Conservation (phyloP, 768 basidiomycete genomes). For the Boletus tomentosulus region DNA sequence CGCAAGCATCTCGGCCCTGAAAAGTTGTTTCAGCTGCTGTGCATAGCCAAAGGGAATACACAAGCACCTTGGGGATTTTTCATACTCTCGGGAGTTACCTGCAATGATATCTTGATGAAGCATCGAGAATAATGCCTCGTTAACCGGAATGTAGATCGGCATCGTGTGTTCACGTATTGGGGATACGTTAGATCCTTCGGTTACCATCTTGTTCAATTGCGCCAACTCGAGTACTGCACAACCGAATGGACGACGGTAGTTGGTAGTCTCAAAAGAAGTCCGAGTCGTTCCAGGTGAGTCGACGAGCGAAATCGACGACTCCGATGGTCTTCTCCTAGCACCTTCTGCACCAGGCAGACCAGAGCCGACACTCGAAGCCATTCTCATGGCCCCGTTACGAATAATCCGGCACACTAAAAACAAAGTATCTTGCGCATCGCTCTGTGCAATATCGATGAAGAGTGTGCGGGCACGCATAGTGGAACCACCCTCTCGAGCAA, state of each 20-base stretch:
- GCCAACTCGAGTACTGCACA: conserved; percentile 88
- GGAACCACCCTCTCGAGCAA: conserved; percentile 71
- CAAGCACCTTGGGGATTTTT: conserved; percentile 73
- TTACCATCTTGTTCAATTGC: conserved; percentile 63
- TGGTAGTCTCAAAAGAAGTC: conserved; percentile 33
- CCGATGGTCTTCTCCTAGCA: conserved; percentile 50
- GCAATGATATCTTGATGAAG: conserved; percentile 94
- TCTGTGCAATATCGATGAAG: conserved; percentile 83
- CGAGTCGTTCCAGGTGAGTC: conserved; percentile 28
- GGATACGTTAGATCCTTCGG: conserved; percentile 60
- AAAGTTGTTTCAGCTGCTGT: not conserved
- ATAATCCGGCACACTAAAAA: conserved; percentile 91
- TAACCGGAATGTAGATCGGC: conserved; percentile 81
- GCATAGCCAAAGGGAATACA: not conserved
- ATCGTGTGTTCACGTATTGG: conserved; percentile 74
- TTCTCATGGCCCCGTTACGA: conserved; percentile 80
- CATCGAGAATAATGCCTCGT: conserved; percentile 86
- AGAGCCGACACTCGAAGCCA: conserved; percentile 53
- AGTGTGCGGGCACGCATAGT: conserved; percentile 67
- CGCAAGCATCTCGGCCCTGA: conserved; percentile 81
- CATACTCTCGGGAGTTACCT: conserved; percentile 71
- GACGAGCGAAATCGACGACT: conserved; percentile 40
- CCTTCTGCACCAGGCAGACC: conserved; percentile 38
- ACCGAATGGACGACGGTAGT: conserved; percentile 88
- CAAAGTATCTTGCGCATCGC: conserved; percentile 81